Conservation (phyloP, 2,329 filamentous ascomycete genomes). For the Geoglossum cookeanum region DNA sequence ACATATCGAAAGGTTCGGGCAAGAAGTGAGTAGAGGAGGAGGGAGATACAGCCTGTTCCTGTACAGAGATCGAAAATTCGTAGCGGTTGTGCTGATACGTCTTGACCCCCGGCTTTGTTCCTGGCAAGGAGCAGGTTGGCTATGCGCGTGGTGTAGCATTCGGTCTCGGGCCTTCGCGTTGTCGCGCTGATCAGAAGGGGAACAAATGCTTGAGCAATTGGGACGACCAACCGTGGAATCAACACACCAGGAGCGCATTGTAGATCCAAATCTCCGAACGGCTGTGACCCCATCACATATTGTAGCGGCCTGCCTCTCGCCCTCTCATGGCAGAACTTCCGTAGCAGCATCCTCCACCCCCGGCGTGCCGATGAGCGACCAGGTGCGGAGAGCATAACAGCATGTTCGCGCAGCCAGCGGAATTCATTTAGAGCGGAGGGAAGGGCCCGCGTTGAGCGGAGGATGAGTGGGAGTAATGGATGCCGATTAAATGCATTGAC, state of each 20-base stretch:
- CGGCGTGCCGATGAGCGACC: neutral
- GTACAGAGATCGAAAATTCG: constrained; percentile 72
- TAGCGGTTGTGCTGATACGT: constrained; percentile 20
- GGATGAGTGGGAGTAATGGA: neutral
- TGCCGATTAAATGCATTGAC: neutral
- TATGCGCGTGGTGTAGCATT: constrained; percentile 43
- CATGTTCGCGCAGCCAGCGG: constrained; percentile 7
- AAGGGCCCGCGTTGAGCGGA: constrained; percentile 7
- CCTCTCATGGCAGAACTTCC: constrained; percentile 22
- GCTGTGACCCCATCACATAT: constrained; percentile 75
- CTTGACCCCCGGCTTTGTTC: constrained; percentile 5
- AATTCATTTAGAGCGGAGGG: constrained; percentile 12
- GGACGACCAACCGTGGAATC: constrained; percentile 47
- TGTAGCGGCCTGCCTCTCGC: constrained; percentile 60
- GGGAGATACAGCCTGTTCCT: constrained; percentile 75
- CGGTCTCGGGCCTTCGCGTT: constrained; percentile 43
- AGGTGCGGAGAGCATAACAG: neutral
- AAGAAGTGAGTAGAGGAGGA: constrained; percentile 51
- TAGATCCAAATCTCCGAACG: constrained; percentile 70
- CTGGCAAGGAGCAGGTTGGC: constrained; percentile 19
- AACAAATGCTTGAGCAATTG: neutral
- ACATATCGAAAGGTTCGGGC: constrained; percentile 22
- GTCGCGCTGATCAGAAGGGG: neutral
- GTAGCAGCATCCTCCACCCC: constrained; percentile 18
- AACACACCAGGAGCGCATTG: constrained; percentile 58